phyloP scores from a whole-genome alignment of 1,139 yeast species.

The Cylindricascospora bacillispora region DNA sequence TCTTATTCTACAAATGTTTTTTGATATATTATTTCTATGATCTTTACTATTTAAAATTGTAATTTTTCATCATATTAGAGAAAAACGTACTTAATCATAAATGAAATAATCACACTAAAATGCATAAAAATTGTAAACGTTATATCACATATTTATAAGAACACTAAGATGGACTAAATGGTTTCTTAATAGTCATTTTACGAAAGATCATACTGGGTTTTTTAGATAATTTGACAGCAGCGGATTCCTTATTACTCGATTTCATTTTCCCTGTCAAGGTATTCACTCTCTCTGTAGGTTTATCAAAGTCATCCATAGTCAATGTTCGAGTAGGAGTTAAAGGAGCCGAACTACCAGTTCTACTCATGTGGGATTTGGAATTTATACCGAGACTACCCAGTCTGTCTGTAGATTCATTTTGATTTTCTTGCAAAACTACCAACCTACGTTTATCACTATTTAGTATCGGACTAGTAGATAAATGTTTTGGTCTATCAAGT shows the following conservation, averaged over 20 bases:
- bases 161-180: too few relatives aligned
- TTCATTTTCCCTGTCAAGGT: slow-evolving; percentile 24
- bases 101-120: too few relatives aligned
- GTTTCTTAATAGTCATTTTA: slow-evolving; percentile 12
- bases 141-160: too few relatives aligned
- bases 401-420: slow-evolving; percentile 2
- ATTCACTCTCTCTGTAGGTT: slow-evolving; percentile 27
- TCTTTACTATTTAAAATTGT: too few relatives aligned
- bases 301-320: slow-evolving; percentile 28
- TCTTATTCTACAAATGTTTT: too few relatives aligned
- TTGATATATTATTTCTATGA: too few relatives aligned
- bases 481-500: slow-evolving; percentile 39
- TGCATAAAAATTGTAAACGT: too few relatives aligned
- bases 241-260: slow-evolving; percentile 21
- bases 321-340: slow-evolving; percentile 12
- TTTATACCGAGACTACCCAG: slow-evolving; percentile 2
- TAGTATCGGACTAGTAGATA: slow-evolving; percentile 56
- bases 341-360: slow-evolving; percentile 5
- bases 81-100: too few relatives aligned
- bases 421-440: slow-evolving; percentile 7
- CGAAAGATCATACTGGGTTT: slow-evolving; percentile 24
- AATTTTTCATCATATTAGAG: too few relatives aligned
- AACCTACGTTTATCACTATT: slow-evolving; percentile 12
- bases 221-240: slow-evolving; percentile 18
- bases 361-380: slow-evolving; percentile 2